Conservation (phyloP, 1,284 basidiomycete species). For the Apiotrichum porosum region DNA sequence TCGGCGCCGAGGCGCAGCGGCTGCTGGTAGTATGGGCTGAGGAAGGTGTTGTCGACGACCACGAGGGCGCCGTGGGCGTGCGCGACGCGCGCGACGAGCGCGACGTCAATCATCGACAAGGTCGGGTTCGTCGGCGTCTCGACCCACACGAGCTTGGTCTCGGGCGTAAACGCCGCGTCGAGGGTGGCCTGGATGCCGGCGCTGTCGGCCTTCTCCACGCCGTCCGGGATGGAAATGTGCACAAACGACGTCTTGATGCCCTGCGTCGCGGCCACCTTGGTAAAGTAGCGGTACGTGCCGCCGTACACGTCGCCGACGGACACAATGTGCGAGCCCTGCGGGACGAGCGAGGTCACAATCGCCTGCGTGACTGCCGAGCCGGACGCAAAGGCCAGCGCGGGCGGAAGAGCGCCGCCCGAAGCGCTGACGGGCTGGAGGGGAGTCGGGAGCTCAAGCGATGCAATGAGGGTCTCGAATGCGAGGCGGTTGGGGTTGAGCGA, state of each 20-base stretch:
- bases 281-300: constrained; percentile 83
- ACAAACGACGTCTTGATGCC: constrained; percentile 74
- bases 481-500: constrained; percentile 84
- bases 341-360: constrained; percentile 50
- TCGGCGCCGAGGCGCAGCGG: constrained; percentile 61
- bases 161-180: constrained; percentile 4
- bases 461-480: constrained; percentile 65
- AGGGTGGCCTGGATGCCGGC: constrained; percentile 6
- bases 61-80: constrained; percentile 14
- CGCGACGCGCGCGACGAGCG: constrained; percentile 13
- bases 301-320: constrained; percentile 90
- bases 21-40: constrained; percentile 85
- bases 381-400: constrained; percentile 69
- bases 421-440: constrained; percentile 8
- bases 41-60: constrained; percentile 80
- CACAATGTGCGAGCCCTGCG: constrained; percentile 66
- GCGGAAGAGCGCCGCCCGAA: constrained; percentile 12
- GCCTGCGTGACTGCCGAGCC: constrained; percentile 85
- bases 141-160: constrained; percentile 80
- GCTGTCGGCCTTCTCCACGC: constrained; percentile 7
- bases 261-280: constrained; percentile 63
- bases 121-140: constrained; percentile 95
- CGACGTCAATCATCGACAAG: constrained; percentile 55
- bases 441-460: constrained; percentile 59
- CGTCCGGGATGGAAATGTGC: constrained; percentile 55